Evolutionary conservation across 1,284 basidiomycete genomes (phyloP).

Genomic region (Pisolithus thermaeus): DNA sequence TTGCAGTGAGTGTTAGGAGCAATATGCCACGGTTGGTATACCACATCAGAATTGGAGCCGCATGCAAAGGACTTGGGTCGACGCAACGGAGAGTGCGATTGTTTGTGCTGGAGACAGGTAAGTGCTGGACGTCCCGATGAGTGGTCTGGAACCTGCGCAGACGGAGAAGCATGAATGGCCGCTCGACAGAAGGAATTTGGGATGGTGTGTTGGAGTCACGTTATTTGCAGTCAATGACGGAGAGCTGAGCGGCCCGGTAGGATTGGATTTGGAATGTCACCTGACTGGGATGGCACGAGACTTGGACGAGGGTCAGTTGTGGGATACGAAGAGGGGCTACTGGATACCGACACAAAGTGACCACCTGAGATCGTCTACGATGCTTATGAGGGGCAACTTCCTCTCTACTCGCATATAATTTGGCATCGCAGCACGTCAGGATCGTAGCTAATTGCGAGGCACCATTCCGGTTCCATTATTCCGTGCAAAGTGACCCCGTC

Average conservation of each 20-base stretch:
- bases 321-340: too few species aligned
- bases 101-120: conserved; percentile 36
- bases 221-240: too few species aligned
- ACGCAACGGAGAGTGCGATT: conserved; percentile 48
- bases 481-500: too few species aligned
- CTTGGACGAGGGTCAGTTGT: conserved; percentile 14
- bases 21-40: conserved; percentile 42
- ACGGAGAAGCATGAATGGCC: conserved; percentile 18
- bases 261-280: conserved; percentile 36
- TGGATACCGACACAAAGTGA: too few species aligned
- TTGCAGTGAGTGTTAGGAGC: conserved; percentile 72
- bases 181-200: conserved; percentile 8
- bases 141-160: conserved; percentile 36
- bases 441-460: too few species aligned
- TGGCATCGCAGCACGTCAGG: too few species aligned
- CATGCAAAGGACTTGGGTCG: conserved; percentile 13
- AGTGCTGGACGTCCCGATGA: conserved; percentile 31
- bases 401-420: too few species aligned
- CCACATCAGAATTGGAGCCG: conserved; percentile 11
- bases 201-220: too few species aligned
- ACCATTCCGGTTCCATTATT: too few species aligned
- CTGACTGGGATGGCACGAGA: conserved; percentile 38
- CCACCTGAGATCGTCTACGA: too few species aligned
- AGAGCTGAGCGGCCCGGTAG: conserved; percentile 4
- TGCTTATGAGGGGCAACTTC: too few species aligned